A percentile compares a stretch with the other conserved stretches of the same genome.
phyloP scores from a whole-genome alignment of 1,284 basidiomycete genomes.

The Leccinum angustisporum region DNA sequence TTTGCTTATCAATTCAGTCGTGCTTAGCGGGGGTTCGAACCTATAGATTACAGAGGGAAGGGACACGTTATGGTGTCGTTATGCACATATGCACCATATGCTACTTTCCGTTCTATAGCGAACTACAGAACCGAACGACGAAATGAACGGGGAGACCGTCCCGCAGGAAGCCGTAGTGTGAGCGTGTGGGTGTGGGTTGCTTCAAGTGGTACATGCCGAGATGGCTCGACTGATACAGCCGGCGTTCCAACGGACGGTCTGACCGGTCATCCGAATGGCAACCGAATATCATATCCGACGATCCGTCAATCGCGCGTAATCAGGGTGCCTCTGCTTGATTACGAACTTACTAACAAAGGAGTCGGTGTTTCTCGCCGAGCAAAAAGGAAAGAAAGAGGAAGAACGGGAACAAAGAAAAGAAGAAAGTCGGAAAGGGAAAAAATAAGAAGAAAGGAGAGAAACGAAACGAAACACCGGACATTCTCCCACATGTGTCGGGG shows the following conservation, averaged over 20 bases:
- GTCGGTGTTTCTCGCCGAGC: background rate
- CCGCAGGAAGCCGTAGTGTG: background rate
- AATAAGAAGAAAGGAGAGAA: background rate
- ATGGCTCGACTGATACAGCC: conserved; percentile 12
- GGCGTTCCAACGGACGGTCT: background rate
- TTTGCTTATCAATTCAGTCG: background rate
- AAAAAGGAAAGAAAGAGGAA: background rate
- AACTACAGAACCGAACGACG: background rate
- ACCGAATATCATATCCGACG: background rate
- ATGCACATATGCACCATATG: background rate
- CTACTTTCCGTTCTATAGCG: background rate
- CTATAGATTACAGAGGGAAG: background rate
- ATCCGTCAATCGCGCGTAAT: conserved; percentile 17
- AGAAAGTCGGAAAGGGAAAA: background rate
- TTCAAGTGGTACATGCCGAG: conserved; percentile 8
- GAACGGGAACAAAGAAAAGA: background rate
- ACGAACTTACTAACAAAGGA: background rate
- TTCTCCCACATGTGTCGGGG: background rate
- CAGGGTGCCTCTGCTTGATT: background rate
- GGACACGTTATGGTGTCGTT: background rate
- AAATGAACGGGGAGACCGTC: background rate
- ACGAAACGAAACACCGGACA: background rate
- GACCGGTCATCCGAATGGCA: conserved; percentile 5
- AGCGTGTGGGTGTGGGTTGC: background rate
- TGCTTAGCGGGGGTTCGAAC: background rate